Evolutionary conservation across 108 stramenopile species (phyloP).

Genomic region (Nitzschia sp.): DNA sequence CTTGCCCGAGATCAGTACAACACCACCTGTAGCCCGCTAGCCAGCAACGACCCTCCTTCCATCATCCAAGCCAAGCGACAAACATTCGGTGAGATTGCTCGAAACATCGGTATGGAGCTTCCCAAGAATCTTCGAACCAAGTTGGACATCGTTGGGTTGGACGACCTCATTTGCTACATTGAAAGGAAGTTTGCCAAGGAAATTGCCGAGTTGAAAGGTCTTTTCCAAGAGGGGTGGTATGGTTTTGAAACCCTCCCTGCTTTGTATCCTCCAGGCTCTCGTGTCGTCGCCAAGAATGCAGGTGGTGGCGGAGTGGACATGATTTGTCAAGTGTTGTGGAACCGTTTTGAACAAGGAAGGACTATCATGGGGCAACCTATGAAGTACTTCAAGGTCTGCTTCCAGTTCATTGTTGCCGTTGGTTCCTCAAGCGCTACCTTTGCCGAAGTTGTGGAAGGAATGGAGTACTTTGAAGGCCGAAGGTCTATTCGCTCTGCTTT

Average conservation of each 20-base stretch:
- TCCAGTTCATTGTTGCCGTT: constrained; percentile 54
- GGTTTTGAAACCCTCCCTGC: constrained; percentile 61
- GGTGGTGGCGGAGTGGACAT: constrained; percentile 55
- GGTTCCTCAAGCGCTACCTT: constrained; percentile 43
- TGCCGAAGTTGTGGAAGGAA: constrained; percentile 65
- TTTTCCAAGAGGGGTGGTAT: constrained; percentile 43
- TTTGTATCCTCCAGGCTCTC: constrained; percentile 47
- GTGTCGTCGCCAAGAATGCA: constrained; percentile 57
- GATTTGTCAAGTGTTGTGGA: constrained; percentile 59
- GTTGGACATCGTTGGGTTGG: constrained; percentile 56
- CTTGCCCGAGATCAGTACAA: constrained; percentile 57
- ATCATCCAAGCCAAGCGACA: constrained; percentile 51
- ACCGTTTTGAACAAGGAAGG: constrained; percentile 53
- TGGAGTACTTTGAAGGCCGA: constrained; percentile 57
- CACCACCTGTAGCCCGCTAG: constrained; percentile 17
- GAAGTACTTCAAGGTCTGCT: constrained; percentile 58
- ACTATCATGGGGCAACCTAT: constrained; percentile 47
- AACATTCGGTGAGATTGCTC: constrained; percentile 46
- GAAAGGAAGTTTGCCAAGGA: constrained; percentile 31
- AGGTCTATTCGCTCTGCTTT: constrained; percentile 37
- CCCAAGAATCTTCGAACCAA: constrained; percentile 8
- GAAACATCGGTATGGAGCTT: constrained; percentile 40
- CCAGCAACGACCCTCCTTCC: constrained; percentile 5
- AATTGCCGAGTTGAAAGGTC: constrained; percentile 26
- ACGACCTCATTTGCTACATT: constrained; percentile 48